Base-by-base conservation (phyloP, 2,329 filamentous ascomycete genomes). In the Calonectria multiphialidica region DNA sequence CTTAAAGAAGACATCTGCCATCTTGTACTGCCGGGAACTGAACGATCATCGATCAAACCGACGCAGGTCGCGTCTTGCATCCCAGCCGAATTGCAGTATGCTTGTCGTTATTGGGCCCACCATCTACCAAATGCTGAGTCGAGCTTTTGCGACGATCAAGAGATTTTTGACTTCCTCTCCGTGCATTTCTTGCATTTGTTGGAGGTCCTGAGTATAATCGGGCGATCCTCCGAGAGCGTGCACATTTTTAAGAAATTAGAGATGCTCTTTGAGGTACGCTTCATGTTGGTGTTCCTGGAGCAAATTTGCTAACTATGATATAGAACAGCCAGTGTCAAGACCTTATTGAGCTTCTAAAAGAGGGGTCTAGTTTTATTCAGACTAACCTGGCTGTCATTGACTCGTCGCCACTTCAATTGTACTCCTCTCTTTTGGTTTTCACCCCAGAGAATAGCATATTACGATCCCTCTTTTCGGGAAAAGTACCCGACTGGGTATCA, bases 101-200 rank as follows among this genome's bases (percentile, higher is more conserved):
- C 67, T 2, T 75, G 64, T 1, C 21, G 49, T 1, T 37, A 75
- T 18, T 67, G 65, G 65, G 53, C 15, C 25, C 18, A 40, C 8
- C 64, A 66, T 21, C 6, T 66, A 10, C 49, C 42, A 4, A 44
- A 57, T 25, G 18, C 21, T 3, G 25, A 35, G 9, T 15, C 18
- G 8, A n/a, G n/a, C 2, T 18, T 33, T 45, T 15, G n/a, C 15
- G 25, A 21, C 5, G 25, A 53, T 15, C 30, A 47, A 33, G 37
- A 21, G 21, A 28, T 66, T 37, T 45, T 23, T 12, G 8, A 47
- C n/a, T 66, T 67, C 28, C n/a, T 67, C 9, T 16, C 28, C 1
- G 30, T 28, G 7, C 65, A 67, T 59, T 40, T 67, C 15, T 42
- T 67, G 21, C 65, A 67, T 23, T 67, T 50, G 65, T 16, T 67